Conservation (phyloP, 108 stramenopile genomes). For the Nitzschia sp. region DNA sequence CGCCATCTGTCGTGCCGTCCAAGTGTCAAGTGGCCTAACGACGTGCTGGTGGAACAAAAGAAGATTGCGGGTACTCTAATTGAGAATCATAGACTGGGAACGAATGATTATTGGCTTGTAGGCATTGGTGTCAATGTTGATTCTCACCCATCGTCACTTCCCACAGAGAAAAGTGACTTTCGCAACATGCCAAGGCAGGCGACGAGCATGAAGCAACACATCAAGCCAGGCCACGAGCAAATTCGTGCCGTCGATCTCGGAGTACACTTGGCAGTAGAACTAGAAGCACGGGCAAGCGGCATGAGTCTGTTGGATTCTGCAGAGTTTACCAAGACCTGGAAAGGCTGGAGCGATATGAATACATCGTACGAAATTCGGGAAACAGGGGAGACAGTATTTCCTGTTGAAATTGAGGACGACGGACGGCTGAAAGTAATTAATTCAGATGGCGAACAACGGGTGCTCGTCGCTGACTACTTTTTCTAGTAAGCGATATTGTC, state of each 20-base stretch:
- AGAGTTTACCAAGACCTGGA: conserved; percentile 38
- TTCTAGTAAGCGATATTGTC: conserved; percentile 9
- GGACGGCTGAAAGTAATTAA: conserved; percentile 44
- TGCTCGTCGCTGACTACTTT: conserved; percentile 49
- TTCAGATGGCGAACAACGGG: conserved; percentile 37
- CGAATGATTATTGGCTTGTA: conserved; percentile 69
- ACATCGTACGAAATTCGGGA: conserved; percentile 34
- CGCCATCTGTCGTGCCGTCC: not conserved
- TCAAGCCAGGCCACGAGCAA: not conserved
- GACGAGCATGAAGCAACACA: conserved; percentile 61
- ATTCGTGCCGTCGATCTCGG: conserved; percentile 28
- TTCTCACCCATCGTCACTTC: conserved; percentile 70
- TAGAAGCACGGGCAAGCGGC: conserved; percentile 21
- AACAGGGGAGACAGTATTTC: conserved; percentile 37
- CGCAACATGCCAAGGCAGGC: conserved; percentile 45
- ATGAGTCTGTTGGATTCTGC: not conserved
- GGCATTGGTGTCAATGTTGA: conserved; percentile 91
- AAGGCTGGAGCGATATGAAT: conserved; percentile 37
- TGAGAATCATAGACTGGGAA: conserved; percentile 36
- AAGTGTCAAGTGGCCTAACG: conserved; percentile 92
- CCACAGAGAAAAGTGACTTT: conserved; percentile 41
- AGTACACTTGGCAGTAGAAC: conserved; percentile 5
- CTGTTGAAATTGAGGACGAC: conserved; percentile 38
- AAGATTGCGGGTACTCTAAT: conserved; percentile 70
- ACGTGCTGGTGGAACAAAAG: conserved; percentile 72